A percentile compares a stretch with the other conserved stretches of the same genome.
Evolutionary conservation across 1,284 basidiomycete species (phyloP).

Genomic region (Neotropicomus parvogracilis): DNA sequence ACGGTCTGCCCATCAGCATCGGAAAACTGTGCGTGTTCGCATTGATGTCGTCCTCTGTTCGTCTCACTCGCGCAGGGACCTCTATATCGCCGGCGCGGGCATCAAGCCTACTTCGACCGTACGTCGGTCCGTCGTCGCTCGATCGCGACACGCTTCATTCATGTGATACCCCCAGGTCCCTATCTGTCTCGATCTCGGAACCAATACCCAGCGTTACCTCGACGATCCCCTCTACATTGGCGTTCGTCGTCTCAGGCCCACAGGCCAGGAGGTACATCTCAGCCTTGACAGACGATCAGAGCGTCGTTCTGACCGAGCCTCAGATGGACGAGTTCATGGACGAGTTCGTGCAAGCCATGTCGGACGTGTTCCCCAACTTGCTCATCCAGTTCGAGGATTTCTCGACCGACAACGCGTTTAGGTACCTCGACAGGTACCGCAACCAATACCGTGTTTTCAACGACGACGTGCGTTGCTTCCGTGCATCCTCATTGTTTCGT

Average conservation of each 20-base stretch:
- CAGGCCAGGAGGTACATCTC: constrained; percentile 42
- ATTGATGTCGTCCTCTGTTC: background rate
- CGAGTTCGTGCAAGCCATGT: constrained; percentile 75
- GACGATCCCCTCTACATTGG: constrained; percentile 83
- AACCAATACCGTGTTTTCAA: constrained; percentile 70
- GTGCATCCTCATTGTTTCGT: background rate
- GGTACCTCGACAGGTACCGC: constrained; percentile 65
- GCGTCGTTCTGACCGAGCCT: background rate
- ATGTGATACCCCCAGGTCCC: constrained; percentile 41
- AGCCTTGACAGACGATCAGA: background rate
- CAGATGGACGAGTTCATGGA: constrained; percentile 75
- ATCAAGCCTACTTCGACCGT: constrained; percentile 52
- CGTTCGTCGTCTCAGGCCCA: constrained; percentile 56
- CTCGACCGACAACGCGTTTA: constrained; percentile 74
- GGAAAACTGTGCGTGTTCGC: constrained; percentile 63
- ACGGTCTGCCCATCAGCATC: constrained; percentile 74
- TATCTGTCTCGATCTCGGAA: constrained; percentile 75
- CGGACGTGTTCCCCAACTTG: constrained; percentile 64
- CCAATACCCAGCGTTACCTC: constrained; percentile 70
- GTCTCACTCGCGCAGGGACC: constrained; percentile 33
- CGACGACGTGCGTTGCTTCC: constrained; percentile 58
- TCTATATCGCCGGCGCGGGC: constrained; percentile 76
- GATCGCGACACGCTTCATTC: background rate
- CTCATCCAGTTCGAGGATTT: constrained; percentile 84
- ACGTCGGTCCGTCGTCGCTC: constrained; percentile 15